Evolutionary conservation across 2,329 filamentous ascomycete genomes (phyloP).

Genomic region (Microdochium trichocladiopsis): DNA sequence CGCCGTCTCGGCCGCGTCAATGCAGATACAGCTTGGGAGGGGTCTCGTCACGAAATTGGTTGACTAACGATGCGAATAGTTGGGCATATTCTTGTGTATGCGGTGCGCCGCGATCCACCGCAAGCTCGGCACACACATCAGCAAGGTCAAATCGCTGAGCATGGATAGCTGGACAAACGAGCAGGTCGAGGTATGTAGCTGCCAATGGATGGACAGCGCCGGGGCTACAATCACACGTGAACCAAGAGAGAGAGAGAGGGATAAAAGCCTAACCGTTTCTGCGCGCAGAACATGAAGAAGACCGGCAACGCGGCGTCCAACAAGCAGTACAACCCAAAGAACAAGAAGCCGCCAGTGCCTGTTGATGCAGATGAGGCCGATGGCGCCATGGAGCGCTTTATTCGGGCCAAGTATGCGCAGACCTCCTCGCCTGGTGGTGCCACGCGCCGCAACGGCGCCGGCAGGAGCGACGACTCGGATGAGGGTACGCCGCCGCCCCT

Average conservation of each 20-base stretch:
- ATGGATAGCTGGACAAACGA: constrained; percentile 98
- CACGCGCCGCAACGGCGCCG: constrained; percentile 32
- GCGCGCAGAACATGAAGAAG: constrained; percentile 78
- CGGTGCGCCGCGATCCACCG: constrained; percentile 92
- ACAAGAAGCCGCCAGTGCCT: constrained; percentile 75
- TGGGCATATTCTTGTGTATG: constrained; percentile 97
- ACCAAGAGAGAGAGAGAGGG: background rate
- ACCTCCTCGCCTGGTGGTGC: constrained; percentile 18
- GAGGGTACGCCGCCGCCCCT: constrained; percentile 53
- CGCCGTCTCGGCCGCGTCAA: too few species aligned
- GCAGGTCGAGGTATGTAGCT: constrained; percentile 76
- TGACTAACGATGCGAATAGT: constrained; percentile 37
- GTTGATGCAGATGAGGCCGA: constrained; percentile 90
- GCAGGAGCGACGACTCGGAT: constrained; percentile 37
- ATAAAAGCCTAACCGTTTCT: constrained; percentile 7
- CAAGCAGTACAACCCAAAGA: constrained; percentile 80
- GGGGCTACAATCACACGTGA: background rate
- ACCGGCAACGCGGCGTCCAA: constrained; percentile 84
- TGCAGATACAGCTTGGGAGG: too few species aligned
- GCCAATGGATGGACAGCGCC: background rate
- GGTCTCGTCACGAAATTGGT: constrained; percentile 2
- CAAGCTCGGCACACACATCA: constrained; percentile 95
- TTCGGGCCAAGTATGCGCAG: constrained; percentile 87
- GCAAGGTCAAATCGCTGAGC: constrained; percentile 96
- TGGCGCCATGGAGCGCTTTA: constrained; percentile 90